These are phyloP conservation scores for Phytophthora sp. DNA, from an alignment of 352 stramenopile genomes.

Conservation along the genomic window DNA sequence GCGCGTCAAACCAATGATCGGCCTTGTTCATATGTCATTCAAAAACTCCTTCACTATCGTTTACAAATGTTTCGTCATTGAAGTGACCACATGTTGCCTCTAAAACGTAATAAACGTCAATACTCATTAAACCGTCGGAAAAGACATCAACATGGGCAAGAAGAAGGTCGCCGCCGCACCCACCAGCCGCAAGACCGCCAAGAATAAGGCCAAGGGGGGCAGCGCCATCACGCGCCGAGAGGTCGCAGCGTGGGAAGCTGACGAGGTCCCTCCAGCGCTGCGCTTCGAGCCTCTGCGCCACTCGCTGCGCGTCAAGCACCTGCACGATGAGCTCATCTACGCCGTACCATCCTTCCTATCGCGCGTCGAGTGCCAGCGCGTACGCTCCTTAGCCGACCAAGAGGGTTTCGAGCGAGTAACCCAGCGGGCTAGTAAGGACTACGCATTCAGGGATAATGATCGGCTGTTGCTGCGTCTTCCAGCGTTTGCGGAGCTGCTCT, in stretches of 20 bases:
- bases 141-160: slow-evolving; percentile 35
- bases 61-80: background rate
- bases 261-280: slow-evolving; percentile 45
- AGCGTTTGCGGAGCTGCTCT: slow-evolving; percentile 70
- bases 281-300: slow-evolving; percentile 51
- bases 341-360: slow-evolving; percentile 69
- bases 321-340: slow-evolving; percentile 76
- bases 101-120: background rate
- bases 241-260: slow-evolving; percentile 28
- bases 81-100: background rate
- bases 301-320: slow-evolving; percentile 38
- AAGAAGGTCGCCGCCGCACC: slow-evolving; percentile 18
- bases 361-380: slow-evolving; percentile 59
- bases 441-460: slow-evolving; percentile 82
- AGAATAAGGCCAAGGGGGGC: slow-evolving; percentile 27
- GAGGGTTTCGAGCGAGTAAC: slow-evolving; percentile 74
- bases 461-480: slow-evolving; percentile 67
- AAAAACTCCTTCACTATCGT: background rate
- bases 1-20: slow-evolving; percentile 15
- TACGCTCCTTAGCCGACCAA: slow-evolving; percentile 60
- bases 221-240: slow-evolving; percentile 24
- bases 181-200: slow-evolving; percentile 13
- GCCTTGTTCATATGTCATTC: background rate
- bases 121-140: too few relatives aligned
- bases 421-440: slow-evolving; percentile 67